These are phyloP conservation scores for Parastagonospora nodorum DNA, from an alignment of 2,329 filamentous ascomycete species.

Conservation along the genomic window DNA sequence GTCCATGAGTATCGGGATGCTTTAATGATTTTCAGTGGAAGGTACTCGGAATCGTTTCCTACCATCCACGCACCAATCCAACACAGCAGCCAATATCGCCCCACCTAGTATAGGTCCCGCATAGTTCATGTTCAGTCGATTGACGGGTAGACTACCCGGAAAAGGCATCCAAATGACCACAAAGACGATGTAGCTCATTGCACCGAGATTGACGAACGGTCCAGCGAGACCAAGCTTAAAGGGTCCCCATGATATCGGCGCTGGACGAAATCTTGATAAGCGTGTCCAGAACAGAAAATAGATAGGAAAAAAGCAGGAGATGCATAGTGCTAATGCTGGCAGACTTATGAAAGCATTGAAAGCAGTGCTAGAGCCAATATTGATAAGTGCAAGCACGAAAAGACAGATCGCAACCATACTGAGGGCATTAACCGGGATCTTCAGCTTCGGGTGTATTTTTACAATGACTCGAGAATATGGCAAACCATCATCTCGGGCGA, in stretches of 20 bases:
- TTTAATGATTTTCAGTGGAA: no score
- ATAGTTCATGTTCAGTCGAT: constrained; percentile 31
- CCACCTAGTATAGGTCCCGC: constrained; percentile 29
- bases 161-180: constrained; percentile 35
- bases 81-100: constrained; percentile 24
- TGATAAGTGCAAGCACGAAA: constrained; percentile 40
- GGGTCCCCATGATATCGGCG: constrained; percentile 24
- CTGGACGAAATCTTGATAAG: constrained; percentile 7
- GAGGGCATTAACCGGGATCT: constrained; percentile 27
- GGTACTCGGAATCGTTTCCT: constrained; percentile 34
- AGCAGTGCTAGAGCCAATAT: constrained; percentile 30
- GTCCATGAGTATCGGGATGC: no score
- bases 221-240: constrained; percentile 28
- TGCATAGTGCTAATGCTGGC: constrained; percentile 31
- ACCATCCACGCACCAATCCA: constrained; percentile 30
- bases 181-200: constrained; percentile 30
- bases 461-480: constrained; percentile 40
- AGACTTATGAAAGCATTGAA: constrained; percentile 41
- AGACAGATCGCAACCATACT: constrained; percentile 19
- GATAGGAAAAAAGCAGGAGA: constrained; percentile 38
- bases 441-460: constrained; percentile 23
- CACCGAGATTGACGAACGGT: constrained; percentile 24
- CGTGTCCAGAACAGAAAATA: constrained; percentile 27
- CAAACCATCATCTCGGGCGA: constrained; percentile 51
- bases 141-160: constrained; percentile 25